Percentiles rank a stretch among this genome's conserved stretches.
phyloP scores from a whole-genome alignment of 2,329 filamentous ascomycete species.

The Cordyceps militaris region DNA sequence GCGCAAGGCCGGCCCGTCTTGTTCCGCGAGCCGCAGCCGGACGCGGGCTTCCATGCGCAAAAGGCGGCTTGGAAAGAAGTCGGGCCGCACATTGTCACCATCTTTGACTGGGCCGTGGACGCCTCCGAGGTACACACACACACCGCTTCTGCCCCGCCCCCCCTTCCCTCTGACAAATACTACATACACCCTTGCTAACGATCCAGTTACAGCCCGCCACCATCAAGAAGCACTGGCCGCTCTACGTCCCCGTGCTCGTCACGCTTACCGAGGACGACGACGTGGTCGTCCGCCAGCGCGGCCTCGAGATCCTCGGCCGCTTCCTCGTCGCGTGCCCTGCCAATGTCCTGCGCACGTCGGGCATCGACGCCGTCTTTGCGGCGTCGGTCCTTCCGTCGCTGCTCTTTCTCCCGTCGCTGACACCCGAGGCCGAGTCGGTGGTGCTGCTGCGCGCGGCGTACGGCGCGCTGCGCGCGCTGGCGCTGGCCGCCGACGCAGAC shows the following conservation, averaged over 20 bases:
- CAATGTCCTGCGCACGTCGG: constrained; percentile 50
- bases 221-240: constrained; percentile 49
- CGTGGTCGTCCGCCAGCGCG: constrained; percentile 44
- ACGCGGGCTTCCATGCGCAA: constrained; percentile 2
- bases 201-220: not conserved
- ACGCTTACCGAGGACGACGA: constrained; percentile 60
- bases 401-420: constrained; percentile 70
- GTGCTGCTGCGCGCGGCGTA: constrained; percentile 59
- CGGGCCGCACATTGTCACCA: constrained; percentile 18
- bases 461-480: constrained; percentile 53
- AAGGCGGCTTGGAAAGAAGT: constrained; percentile 20
- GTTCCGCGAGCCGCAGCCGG: constrained; percentile 14
- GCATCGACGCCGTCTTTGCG: constrained; percentile 61
- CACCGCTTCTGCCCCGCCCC: not conserved
- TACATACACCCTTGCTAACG: not conserved
- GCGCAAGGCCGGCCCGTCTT: constrained; percentile 24
- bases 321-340: constrained; percentile 51
- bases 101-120: constrained; percentile 48
- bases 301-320: constrained; percentile 44
- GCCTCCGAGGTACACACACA: constrained; percentile 39
- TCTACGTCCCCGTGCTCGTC: constrained; percentile 63
- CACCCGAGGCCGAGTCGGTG: constrained; percentile 63
- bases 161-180: not conserved
- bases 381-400: constrained; percentile 65
- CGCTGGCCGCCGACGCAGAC: constrained; percentile 36